Base-by-base conservation (phyloP, 768 basidiomycete species). In the Solioccasus polychromus region DNA sequence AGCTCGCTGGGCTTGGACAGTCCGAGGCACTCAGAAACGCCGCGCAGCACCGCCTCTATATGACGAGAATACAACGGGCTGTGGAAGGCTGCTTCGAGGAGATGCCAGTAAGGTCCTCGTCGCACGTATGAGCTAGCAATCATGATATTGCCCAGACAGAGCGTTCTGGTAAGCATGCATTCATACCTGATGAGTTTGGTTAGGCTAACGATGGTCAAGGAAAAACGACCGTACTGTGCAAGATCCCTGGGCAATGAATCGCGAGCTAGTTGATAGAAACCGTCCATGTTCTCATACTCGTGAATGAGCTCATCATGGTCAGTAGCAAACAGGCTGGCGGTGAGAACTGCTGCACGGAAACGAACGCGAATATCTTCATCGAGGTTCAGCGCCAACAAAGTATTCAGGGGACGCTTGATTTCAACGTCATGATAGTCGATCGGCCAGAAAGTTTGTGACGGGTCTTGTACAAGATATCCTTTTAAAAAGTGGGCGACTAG, bases 281-380 rank as follows among this genome's bases (percentile, higher is more conserved):
- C 51, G 3, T 63, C 62, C 28, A 65, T n/a, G 25, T 58, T 52
- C 20, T 58, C 50, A 18, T 52, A 50, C 15, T 52, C 46, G 24
- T 44, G 50, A 17, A 36, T 71, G 69, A 15, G 80, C 19, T 42
- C 50, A 10, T 50, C 54, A 18, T 50, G 52, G 8, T 45, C 70
- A 2, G 77, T 61, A 3, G 75, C 69, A 54, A 89, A 82, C 20
- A 88, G 60, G 8, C 71, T 71, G 24, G 82, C 76, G 42, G 73
- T 81, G n/a, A 77, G 64, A 12, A 73, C 68, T 1, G 85, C 85
- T 2, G 77, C 78, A 24, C 88, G 82, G 59, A 92, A 87, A 14
- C 95, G 82, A 36, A 96, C 86, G 25, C 92, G 80, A 17, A 88
- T 80, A 59, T 98, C 94, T 31, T 71, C 65, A 63, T 98, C 88